Base-by-base conservation (phyloP, 1,139 yeast species). In the Trichomonascaceae sp. region DNA sequence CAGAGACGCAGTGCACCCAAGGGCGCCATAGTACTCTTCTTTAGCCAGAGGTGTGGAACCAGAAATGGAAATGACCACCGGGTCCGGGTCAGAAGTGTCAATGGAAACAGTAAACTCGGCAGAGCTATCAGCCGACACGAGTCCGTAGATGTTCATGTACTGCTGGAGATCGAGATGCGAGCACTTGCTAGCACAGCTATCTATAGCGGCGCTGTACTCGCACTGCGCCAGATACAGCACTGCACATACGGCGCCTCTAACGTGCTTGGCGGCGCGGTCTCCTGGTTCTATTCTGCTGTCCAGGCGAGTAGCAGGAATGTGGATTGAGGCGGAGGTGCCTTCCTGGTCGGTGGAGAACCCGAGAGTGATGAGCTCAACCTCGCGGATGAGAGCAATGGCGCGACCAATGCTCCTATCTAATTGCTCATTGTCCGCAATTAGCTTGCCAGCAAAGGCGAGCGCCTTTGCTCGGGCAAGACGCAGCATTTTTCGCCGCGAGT, bases 131-230 rank as follows among this genome's bases (percentile, higher is more conserved):
- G 39, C 37, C 39, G 39, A 38, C 26, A 34, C 39, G 28, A 42
- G 39, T 18, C 39, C 43, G 43, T 66, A 66, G 6, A 65, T 56
- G 17, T 58, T 67, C 36, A 64, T 50, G 35, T 61, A 65, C 35
- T 62, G 56, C 36, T 60, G 59, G 17, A 65, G 43, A 22, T 61
- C 65, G 3, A 49, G 38, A 14, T 48, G 45, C 32, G 54, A 47
- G 29, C 61, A 54, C 37, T 43, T 40, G 3, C 48, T 46, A 2
- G 58, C 36, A 18, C 57, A 37, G 13, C 42, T 47, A n/a, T 45
- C 44, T 26, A 58, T 43, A 3, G 58, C 45, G 34, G 46, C 44
- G 28, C 49, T 34, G 30, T 51, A 35, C 25, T 52, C 34, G 31
- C 54, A 41, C 36, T 42, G 27, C 25, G 47, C 35, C 27, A 50